These are phyloP conservation scores for Colletotrichum sp. DNA, from an alignment of 2,329 filamentous ascomycete species.

Conservation along the genomic window DNA sequence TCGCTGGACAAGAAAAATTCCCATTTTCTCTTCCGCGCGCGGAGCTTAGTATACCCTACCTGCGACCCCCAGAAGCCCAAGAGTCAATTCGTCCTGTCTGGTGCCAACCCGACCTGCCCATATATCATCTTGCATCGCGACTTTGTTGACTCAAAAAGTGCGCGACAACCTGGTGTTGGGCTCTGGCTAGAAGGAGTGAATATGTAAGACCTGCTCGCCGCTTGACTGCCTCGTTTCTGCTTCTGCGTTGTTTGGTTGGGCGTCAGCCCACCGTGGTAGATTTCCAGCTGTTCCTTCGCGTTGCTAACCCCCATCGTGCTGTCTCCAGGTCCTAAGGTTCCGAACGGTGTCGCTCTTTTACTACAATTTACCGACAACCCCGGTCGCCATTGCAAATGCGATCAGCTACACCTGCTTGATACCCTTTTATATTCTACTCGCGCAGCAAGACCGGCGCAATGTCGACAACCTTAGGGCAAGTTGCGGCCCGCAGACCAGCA, in stretches of 20 bases:
- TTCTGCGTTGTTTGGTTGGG: neutral
- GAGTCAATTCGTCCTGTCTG: neutral
- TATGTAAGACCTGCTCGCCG: neutral
- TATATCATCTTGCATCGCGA: neutral
- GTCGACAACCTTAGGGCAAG: slow-evolving; percentile 57
- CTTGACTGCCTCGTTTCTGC: neutral
- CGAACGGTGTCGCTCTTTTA: slow-evolving; percentile 5
- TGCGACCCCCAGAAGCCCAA: neutral
- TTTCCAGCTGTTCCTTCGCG: neutral
- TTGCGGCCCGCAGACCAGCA: slow-evolving; percentile 4
- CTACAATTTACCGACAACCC: neutral
- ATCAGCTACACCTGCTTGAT: neutral
- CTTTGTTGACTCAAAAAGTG: neutral
- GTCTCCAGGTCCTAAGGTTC: slow-evolving; percentile 3
- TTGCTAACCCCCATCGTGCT: slow-evolving; percentile 26
- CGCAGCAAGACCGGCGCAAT: slow-evolving; percentile 35
- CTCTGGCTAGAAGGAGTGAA: neutral
- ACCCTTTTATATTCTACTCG: neutral
- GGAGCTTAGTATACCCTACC: slow-evolving; percentile 8
- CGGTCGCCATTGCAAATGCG: neutral
- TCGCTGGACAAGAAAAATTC: slow-evolving; percentile 14
- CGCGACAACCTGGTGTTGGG: neutral
- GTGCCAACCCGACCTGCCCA: neutral
- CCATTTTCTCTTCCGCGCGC: slow-evolving; percentile 20
- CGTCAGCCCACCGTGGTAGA: neutral